Percentiles rank a stretch among this genome's conserved stretches.
Evolutionary conservation across 768 basidiomycete species (phyloP).

Genomic region (Pulveroboletus sp.): DNA sequence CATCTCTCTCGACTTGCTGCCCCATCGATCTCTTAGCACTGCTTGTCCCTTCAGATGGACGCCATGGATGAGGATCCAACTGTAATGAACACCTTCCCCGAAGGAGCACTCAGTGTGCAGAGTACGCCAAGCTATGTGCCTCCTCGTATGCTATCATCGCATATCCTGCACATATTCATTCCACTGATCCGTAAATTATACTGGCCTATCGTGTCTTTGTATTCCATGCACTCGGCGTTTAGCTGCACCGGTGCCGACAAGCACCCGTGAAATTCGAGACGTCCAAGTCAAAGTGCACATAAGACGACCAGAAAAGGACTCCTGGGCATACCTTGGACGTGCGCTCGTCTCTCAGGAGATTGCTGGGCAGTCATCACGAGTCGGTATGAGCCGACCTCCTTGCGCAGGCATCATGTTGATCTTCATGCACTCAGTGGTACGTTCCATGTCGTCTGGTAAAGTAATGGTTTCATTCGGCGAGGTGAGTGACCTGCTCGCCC

Average conservation of each 20-base stretch:
- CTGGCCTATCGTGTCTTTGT: neutral
- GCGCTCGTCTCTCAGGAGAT: slow-evolving; percentile 74
- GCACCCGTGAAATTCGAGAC: slow-evolving; percentile 62
- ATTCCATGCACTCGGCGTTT: neutral
- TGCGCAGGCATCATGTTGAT: slow-evolving; percentile 6
- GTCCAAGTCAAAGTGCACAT: slow-evolving; percentile 84
- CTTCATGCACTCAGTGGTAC: slow-evolving; percentile 15
- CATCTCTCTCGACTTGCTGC: neutral
- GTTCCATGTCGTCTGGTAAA: slow-evolving; percentile 61
- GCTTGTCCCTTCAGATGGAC: slow-evolving; percentile 24
- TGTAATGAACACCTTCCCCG: slow-evolving; percentile 19
- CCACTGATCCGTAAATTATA: slow-evolving; percentile 8
- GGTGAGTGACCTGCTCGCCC: slow-evolving; percentile 35
- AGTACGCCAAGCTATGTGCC: slow-evolving; percentile 12
- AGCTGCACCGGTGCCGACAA: slow-evolving; percentile 22
- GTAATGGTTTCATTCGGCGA: slow-evolving; percentile 67
- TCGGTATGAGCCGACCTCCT: slow-evolving; percentile 50
- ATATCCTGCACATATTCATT: neutral
- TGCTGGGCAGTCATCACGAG: slow-evolving; percentile 69
- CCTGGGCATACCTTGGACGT: slow-evolving; percentile 79
- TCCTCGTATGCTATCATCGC: slow-evolving; percentile 17
- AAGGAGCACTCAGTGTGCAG: slow-evolving; percentile 16
- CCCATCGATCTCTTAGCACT: neutral
- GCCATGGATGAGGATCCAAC: slow-evolving; percentile 33
- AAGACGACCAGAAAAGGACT: slow-evolving; percentile 70